These are phyloP conservation scores for Leccinum olivaceopallidum DNA, from an alignment of 768 basidiomycete species.

Conservation along the genomic window DNA sequence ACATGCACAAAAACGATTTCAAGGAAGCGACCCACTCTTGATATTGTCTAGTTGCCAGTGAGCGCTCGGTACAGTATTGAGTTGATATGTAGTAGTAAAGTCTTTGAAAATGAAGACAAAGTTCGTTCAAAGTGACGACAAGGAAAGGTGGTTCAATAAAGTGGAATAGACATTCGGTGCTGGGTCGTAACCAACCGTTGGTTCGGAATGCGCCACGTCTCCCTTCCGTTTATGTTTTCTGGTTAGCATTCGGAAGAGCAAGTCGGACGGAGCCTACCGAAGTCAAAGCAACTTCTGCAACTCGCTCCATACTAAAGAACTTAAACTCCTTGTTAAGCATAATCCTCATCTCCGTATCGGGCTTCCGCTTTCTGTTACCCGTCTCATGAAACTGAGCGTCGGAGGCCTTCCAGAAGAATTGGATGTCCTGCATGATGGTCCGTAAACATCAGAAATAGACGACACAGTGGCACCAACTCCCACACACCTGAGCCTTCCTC, in stretches of 20 bases:
- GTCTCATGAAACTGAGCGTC: conserved; percentile 99
- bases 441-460: background rate
- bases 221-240: conserved; percentile 49
- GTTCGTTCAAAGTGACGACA: conserved; percentile 88
- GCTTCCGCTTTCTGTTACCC: conserved; percentile 96
- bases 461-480: background rate
- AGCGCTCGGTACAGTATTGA: conserved; percentile 76
- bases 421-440: conserved; percentile 68
- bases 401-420: conserved; percentile 94
- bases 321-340: conserved; percentile 94
- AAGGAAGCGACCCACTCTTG: conserved; percentile 69
- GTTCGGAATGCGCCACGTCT: conserved; percentile 93
- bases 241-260: conserved; percentile 1
- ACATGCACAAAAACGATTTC: background rate
- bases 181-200: conserved; percentile 91
- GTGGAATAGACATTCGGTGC: conserved; percentile 95
- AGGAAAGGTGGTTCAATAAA: conserved; percentile 92
- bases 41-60: conserved; percentile 83
- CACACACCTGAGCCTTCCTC: conserved; percentile 89
- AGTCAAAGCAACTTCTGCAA: conserved; percentile 77
- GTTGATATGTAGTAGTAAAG: conserved; percentile 94
- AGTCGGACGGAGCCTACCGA: conserved; percentile 52
- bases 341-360: conserved; percentile 94
- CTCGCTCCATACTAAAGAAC: conserved; percentile 79
- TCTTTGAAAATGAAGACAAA: conserved; percentile 97